phyloP scores from a whole-genome alignment of 1,284 basidiomycete species.

The Xerocomus amazonicus region DNA sequence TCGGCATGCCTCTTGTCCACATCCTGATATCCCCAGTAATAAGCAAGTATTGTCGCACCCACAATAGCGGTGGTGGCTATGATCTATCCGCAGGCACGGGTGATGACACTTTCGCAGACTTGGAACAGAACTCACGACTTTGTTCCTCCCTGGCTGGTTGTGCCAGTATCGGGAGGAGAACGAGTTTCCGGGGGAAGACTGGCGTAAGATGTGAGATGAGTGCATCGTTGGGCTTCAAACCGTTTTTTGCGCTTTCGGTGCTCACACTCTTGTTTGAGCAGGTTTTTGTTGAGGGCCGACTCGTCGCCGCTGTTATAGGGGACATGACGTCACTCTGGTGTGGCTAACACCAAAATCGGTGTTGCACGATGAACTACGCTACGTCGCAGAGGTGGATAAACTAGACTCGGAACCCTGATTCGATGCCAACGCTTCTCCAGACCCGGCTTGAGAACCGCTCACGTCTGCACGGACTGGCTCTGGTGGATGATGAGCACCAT shows the following conservation, averaged over 20 bases:
- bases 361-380: neutral
- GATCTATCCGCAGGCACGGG: constrained; percentile 16
- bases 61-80: constrained; percentile 29
- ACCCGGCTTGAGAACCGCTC: too few species aligned
- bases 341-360: too few species aligned
- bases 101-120: neutral
- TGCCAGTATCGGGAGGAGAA: constrained; percentile 33
- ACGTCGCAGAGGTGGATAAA: too few species aligned
- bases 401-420: too few species aligned
- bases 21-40: constrained; percentile 36
- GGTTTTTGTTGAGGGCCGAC: constrained; percentile 16
- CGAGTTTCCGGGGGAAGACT: constrained; percentile 22
- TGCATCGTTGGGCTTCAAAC: constrained; percentile 16
- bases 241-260: too few species aligned
- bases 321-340: constrained; percentile 25
- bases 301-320: constrained; percentile 18
- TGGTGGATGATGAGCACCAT: neutral
- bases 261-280: neutral
- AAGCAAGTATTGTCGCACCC: constrained; percentile 31
- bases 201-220: constrained; percentile 22
- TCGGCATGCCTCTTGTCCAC: constrained; percentile 32
- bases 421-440: too few species aligned
- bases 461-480: too few species aligned
- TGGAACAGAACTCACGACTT: constrained; percentile 23
- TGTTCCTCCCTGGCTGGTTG: constrained; percentile 33